Percentiles rank a stretch among this genome's conserved stretches.
Evolutionary conservation across 257 asterid genomes (phyloP).

Genomic region (Lavandula angustifolia): DNA sequence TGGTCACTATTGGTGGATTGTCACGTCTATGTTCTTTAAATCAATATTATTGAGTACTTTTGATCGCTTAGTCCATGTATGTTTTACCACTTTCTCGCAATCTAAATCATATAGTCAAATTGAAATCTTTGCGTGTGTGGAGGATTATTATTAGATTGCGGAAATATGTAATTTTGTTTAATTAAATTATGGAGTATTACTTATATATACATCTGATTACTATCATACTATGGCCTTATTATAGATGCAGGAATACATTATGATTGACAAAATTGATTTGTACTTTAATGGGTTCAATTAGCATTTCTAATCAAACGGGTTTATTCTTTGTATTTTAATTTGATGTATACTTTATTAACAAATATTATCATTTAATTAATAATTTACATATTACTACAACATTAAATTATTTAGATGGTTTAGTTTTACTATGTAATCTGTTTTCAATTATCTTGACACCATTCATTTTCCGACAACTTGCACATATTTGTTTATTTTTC

Average conservation of each 20-base stretch:
- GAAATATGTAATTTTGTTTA: too few relatives aligned
- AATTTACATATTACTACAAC: not conserved
- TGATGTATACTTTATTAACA: not conserved
- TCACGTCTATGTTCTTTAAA: slow-evolving; percentile 31
- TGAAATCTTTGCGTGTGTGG: not conserved
- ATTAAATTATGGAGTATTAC: too few relatives aligned
- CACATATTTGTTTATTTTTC: too few relatives aligned
- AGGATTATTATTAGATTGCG: not conserved
- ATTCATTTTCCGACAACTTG: too few relatives aligned
- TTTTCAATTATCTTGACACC: too few relatives aligned
- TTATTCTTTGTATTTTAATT: slow-evolving; percentile 4
- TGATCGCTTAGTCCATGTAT: not conserved
- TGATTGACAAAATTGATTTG: not conserved
- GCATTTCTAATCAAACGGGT: slow-evolving; percentile 1
- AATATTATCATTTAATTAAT: too few relatives aligned
- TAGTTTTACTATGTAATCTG: too few relatives aligned
- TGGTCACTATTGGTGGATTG: slow-evolving; percentile 28
- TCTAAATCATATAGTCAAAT: not conserved
- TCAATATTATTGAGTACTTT: slow-evolving; percentile 8
- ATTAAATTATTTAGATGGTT: not conserved
- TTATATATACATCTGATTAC: too few relatives aligned
- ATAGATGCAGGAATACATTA: not conserved
- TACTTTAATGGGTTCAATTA: not conserved
- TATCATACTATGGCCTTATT: not conserved
- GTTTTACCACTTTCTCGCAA: not conserved